phyloP scores from a whole-genome alignment of 1,284 basidiomycete genomes.

The Tetrapyrgos nigripes region DNA sequence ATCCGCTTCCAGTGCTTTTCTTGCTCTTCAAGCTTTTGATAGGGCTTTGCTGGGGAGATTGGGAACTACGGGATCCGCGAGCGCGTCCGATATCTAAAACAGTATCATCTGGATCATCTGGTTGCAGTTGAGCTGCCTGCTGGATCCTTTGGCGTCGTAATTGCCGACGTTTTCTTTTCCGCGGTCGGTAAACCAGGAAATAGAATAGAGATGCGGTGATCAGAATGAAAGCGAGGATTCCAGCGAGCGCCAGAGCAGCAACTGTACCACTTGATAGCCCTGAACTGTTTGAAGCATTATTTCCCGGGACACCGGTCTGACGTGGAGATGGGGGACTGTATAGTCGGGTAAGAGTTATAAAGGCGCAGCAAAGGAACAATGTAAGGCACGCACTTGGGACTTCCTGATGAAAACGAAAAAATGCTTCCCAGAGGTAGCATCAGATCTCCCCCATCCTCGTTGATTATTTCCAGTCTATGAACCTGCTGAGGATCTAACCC shows the following conservation, averaged over 20 bases:
- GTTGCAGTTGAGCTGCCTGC: background rate
- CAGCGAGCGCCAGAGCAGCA: slow-evolving; percentile 65
- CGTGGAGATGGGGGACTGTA: slow-evolving; percentile 20
- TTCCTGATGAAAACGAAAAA: slow-evolving; percentile 32
- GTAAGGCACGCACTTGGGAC: slow-evolving; percentile 40
- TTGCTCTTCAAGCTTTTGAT: background rate
- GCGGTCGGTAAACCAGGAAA: slow-evolving; percentile 52
- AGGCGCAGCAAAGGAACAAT: background rate
- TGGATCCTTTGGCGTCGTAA: slow-evolving; percentile 31
- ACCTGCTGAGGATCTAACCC: slow-evolving; percentile 55
- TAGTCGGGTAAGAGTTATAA: slow-evolving; percentile 5
- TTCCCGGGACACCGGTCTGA: slow-evolving; percentile 14
- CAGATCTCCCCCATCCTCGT: slow-evolving; percentile 57
- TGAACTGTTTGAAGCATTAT: slow-evolving; percentile 15
- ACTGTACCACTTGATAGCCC: slow-evolving; percentile 56
- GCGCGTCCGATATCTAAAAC: slow-evolving; percentile 30
- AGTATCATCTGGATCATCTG: slow-evolving; percentile 19
- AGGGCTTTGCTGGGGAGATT: slow-evolving; percentile 15
- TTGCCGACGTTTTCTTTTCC: slow-evolving; percentile 32
- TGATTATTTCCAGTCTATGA: slow-evolving; percentile 62
- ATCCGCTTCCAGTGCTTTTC: slow-evolving; percentile 36
- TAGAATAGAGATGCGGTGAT: slow-evolving; percentile 47
- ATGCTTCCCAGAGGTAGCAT: slow-evolving; percentile 44
- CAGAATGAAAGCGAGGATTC: slow-evolving; percentile 55
- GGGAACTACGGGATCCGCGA: background rate